phyloP scores from a whole-genome alignment of 192 early-diverging fungal species.

The Coemansia sp. region DNA sequence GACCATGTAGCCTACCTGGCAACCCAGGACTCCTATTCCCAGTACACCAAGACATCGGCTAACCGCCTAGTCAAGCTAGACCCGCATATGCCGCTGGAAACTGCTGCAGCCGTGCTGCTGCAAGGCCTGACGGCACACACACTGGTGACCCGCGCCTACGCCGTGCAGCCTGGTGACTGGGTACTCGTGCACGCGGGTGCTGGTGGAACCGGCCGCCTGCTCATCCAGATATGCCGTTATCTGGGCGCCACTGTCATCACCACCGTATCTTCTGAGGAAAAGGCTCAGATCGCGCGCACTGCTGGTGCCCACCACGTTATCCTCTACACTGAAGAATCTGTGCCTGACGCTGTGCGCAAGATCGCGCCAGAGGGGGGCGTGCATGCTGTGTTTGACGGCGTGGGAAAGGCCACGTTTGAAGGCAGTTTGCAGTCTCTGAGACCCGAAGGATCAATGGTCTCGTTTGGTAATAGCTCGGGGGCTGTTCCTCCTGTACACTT shows the following conservation, averaged over 20 bases:
- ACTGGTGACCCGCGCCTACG: constrained; percentile 70
- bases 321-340: constrained; percentile 69
- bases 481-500: constrained; percentile 68
- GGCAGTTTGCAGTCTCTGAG: constrained; percentile 66
- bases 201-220: constrained; percentile 82
- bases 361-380: constrained; percentile 81
- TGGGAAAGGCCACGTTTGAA: constrained; percentile 90
- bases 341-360: constrained; percentile 67
- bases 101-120: constrained; percentile 67
- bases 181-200: constrained; percentile 91
- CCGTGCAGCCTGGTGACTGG: constrained; percentile 72
- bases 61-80: constrained; percentile 56
- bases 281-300: constrained; percentile 62
- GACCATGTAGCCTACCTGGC: constrained; percentile 81
- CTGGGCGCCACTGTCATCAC: constrained; percentile 89
- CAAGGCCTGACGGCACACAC: constrained; percentile 86
- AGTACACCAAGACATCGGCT: constrained; percentile 64
- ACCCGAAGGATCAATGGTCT: constrained; percentile 72
- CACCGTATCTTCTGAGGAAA: constrained; percentile 74
- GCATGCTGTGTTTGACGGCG: constrained; percentile 85
- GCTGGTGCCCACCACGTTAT: constrained; percentile 78
- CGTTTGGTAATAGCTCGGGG: constrained; percentile 91
- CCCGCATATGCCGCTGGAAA: constrained; percentile 59
- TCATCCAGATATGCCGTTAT: constrained; percentile 76
- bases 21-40: constrained; percentile 66